These are phyloP conservation scores for Hortaea sp. DNA, from an alignment of 2,329 filamentous ascomycete genomes.

Conservation along the genomic window DNA sequence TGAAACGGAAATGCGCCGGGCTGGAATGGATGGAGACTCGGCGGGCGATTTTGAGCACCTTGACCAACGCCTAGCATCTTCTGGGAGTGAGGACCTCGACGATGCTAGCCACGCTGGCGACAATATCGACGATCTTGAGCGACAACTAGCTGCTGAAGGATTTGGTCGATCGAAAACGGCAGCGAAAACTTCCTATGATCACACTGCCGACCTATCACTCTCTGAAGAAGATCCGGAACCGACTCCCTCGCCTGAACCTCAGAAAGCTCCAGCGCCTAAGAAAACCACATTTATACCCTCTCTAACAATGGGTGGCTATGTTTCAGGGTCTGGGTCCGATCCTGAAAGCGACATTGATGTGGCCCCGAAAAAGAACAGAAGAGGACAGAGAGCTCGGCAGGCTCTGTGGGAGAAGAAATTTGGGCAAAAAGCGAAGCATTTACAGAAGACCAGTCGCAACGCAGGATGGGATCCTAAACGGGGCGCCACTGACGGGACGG, in stretches of 20 bases:
- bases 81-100: conserved; percentile 23
- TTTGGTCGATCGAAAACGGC: conserved; percentile 3
- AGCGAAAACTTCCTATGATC: conserved; percentile 5
- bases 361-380: conserved; percentile 57
- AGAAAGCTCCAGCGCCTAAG: conserved; percentile 14
- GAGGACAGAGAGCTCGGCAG: conserved; percentile 67
- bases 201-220: conserved; percentile 11
- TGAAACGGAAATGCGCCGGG: neutral
- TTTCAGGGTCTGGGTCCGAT: conserved; percentile 66
- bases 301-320: conserved; percentile 66
- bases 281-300: conserved; percentile 60
- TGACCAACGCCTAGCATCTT: conserved; percentile 31
- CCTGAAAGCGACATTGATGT: conserved; percentile 53
- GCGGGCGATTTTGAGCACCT: conserved; percentile 29
- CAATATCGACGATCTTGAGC: conserved; percentile 15
- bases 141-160: conserved; percentile 16
- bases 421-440: conserved; percentile 59
- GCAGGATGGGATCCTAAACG: conserved; percentile 49
- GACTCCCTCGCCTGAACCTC: conserved; percentile 14
- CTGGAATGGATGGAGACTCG: conserved; percentile 3
- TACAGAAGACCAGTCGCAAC: conserved; percentile 36
- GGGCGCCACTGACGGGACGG: conserved; percentile 36
- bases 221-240: conserved; percentile 13
- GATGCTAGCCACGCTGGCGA: conserved; percentile 21
- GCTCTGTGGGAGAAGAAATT: conserved; percentile 75